These are phyloP conservation scores for Diaporthe vaccinii DNA, from an alignment of 2,329 filamentous ascomycete species.

Conservation along the genomic window DNA sequence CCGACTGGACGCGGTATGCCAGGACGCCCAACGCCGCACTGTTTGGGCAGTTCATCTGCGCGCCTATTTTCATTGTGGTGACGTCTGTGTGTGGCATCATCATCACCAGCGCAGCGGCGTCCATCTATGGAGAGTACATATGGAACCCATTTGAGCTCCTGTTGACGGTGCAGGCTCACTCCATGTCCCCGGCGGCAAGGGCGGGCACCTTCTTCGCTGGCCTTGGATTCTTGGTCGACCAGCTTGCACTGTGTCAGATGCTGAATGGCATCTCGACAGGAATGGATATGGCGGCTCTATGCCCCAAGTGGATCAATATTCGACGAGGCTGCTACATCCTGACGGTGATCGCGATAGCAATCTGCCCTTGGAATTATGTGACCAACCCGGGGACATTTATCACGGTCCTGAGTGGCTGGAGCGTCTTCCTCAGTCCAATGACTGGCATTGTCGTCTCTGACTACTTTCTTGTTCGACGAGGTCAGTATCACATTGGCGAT, in stretches of 20 bases:
- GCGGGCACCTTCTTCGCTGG: constrained; percentile 55
- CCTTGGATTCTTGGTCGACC: constrained; percentile 51
- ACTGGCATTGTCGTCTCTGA: constrained; percentile 60
- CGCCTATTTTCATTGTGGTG: constrained; percentile 53
- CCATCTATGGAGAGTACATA: constrained; percentile 51
- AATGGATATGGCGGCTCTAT: constrained; percentile 62
- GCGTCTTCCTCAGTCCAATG: constrained; percentile 63
- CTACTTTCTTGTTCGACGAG: constrained; percentile 58
- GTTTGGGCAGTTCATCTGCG: constrained; percentile 49
- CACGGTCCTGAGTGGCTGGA: constrained; percentile 48
- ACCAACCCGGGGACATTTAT: constrained; percentile 58
- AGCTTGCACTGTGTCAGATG: constrained; percentile 50
- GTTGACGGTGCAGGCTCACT: constrained; percentile 50
- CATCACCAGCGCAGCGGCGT: constrained; percentile 51
- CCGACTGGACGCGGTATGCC: constrained; percentile 52
- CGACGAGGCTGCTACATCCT: constrained; percentile 60
- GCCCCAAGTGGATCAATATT: constrained; percentile 62
- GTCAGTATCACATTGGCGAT: constrained; percentile 58
- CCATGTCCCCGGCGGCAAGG: constrained; percentile 47
- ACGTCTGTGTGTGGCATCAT: constrained; percentile 54
- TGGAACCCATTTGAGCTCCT: constrained; percentile 57
- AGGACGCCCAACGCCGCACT: constrained; percentile 46
- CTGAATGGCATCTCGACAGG: constrained; percentile 51
- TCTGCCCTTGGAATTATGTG: constrained; percentile 60
- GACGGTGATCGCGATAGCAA: constrained; percentile 54